Base-by-base conservation (phyloP, 2,329 filamentous ascomycete genomes). In the Arthrobotrys sphaeroides region DNA sequence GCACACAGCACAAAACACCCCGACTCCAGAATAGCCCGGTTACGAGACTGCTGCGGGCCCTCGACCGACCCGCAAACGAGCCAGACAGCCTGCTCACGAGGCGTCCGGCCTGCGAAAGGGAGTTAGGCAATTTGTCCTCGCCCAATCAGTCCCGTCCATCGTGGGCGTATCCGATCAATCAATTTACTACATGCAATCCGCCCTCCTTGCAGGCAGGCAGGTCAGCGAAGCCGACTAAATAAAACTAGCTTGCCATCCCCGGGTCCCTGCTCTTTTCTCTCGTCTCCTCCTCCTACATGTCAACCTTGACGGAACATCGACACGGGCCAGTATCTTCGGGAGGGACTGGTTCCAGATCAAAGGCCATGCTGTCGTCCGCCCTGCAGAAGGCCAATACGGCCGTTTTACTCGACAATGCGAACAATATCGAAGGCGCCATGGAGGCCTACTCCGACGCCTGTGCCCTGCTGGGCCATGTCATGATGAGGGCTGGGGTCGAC, bases 351-450 rank as follows among this genome's bases (percentile, higher is more conserved):
- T 66, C 73, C 40, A 55, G 61, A 78, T 64, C 66, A 47, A 98
- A 97, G 84, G 91, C 90, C 9, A 98, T 98, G 94, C 87, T 99
- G 36, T 97, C 94, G n/a, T 92, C 91, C 79, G 95, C 95, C 0
- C 85, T 99, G 65, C 91, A 96, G 81, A 97, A 97, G 83, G 95
- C 95, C 57, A 97, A 99, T 81, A 94, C 92, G 10, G 95, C 95
- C 20, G 95, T 99, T 24, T 88, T 97, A 78, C 87, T 99, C 42
- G 95, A 99, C 83, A 98, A 97, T 87, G 93, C 93, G 12, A 92
- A 95, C 80, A 97, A 98, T 81, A 94, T 95, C 77, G 92, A 94
- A 81, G 93, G 92, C 42, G 95, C 95, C 16, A 90, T 96, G 81
- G 89, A 93, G 80, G 93, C 94, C 12, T 99, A 99, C 81, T 72